A percentile compares a stretch with the other conserved stretches of the same genome.
These are phyloP conservation scores for Sclerotinia spermophila DNA, from an alignment of 2,329 filamentous ascomycete species.

Conservation along the genomic window DNA sequence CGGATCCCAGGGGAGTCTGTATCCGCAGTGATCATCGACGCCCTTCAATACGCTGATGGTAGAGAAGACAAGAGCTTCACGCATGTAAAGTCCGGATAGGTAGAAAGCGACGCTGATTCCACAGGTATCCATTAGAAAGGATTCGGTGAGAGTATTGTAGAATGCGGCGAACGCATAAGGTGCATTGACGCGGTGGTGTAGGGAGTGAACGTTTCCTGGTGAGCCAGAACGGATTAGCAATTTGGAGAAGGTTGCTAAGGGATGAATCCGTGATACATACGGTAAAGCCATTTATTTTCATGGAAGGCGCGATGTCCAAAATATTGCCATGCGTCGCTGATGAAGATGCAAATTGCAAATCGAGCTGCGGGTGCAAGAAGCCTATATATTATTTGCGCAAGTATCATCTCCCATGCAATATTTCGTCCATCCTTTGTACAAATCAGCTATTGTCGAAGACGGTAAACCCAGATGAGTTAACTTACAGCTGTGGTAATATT, in stretches of 20 bases:
- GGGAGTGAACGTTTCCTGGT: constrained; percentile 73
- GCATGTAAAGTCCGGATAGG: constrained; percentile 69
- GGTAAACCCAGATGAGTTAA: neutral
- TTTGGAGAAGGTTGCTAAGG: neutral
- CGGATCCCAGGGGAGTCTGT: constrained; percentile 85
- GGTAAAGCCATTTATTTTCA: constrained; percentile 61
- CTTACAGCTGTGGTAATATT: neutral
- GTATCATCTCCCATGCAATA: neutral
- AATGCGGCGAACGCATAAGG: constrained; percentile 92
- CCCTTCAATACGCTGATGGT: constrained; percentile 85
- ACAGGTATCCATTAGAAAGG: constrained; percentile 82
- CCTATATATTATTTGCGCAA: constrained; percentile 47
- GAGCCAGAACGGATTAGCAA: neutral
- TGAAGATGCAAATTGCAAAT: constrained; percentile 65
- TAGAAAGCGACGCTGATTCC: constrained; percentile 83
- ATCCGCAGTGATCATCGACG: constrained; percentile 92
- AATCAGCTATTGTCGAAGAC: neutral
- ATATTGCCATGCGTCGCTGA: constrained; percentile 94
- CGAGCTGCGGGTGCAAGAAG: constrained; percentile 69
- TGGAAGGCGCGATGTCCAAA: constrained; percentile 93
- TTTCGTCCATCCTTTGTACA: neutral
- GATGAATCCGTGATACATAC: neutral
- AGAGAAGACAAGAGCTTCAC: constrained; percentile 84
- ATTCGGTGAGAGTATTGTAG: constrained; percentile 94
- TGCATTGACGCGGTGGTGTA: constrained; percentile 90